Percentiles rank a stretch among this genome's conserved stretches.
Evolutionary conservation across 2,329 filamentous ascomycete species (phyloP).

Genomic region (Aspergillus puulaauensis): DNA sequence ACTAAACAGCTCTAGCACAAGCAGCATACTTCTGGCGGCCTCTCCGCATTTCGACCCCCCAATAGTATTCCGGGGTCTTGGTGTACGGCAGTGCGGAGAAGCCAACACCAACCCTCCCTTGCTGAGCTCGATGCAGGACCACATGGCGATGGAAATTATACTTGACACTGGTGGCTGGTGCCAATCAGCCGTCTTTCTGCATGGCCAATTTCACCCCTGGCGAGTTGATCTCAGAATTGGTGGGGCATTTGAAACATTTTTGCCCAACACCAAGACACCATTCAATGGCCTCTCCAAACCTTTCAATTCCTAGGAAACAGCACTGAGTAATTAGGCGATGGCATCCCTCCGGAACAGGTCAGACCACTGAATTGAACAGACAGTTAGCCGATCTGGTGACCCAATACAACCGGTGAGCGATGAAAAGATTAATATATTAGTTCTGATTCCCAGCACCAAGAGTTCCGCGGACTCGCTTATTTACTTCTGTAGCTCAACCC

Average conservation of each 20-base stretch:
- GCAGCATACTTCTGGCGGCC: background rate
- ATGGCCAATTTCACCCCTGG: background rate
- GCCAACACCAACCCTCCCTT: background rate
- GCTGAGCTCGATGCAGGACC: background rate
- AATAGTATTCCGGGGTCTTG: background rate
- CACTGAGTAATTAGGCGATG: background rate
- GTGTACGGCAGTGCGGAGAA: background rate
- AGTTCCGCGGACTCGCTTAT: slow-evolving; percentile 7
- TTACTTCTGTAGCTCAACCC: background rate
- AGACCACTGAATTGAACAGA: background rate
- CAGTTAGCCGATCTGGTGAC: background rate
- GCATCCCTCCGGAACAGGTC: background rate
- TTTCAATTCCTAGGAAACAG: background rate
- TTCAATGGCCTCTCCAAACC: too few relatives aligned
- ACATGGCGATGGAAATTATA: background rate
- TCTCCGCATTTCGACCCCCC: too few relatives aligned
- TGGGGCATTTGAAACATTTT: background rate
- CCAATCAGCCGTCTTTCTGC: background rate
- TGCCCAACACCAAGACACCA: background rate
- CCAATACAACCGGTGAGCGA: background rate
- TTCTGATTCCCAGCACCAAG: background rate
- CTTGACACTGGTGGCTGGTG: background rate
- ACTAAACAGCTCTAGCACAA: background rate
- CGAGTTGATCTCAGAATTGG: background rate
- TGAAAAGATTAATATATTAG: slow-evolving; percentile 3